Percentiles rank a stretch among this genome's conserved stretches.
phyloP scores from a whole-genome alignment of 192 early-diverging fungal genomes.

The Entophlyctis luteolus region DNA sequence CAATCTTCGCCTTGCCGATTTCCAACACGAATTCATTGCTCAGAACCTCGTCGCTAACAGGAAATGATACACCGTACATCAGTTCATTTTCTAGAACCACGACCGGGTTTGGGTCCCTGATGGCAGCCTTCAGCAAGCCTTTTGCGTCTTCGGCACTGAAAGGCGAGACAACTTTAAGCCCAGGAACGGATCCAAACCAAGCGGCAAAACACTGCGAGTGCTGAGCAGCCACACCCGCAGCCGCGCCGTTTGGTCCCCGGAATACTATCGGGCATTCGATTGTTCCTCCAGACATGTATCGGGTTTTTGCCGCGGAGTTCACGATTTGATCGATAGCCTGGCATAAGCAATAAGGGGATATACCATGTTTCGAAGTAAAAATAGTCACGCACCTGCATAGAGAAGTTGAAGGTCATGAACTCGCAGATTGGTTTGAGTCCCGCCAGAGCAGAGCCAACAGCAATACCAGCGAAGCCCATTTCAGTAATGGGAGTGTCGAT shows the following conservation, averaged over 20 bases:
- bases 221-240: slow-evolving; percentile 95
- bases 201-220: slow-evolving; percentile 98
- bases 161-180: slow-evolving; percentile 93
- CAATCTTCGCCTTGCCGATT: slow-evolving; percentile 96
- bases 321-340: slow-evolving; percentile 97
- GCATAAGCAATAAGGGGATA: neutral
- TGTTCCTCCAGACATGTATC: slow-evolving; percentile 94
- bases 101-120: slow-evolving; percentile 97
- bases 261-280: slow-evolving; percentile 92
- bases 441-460: slow-evolving; percentile 87
- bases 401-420: slow-evolving; percentile 99
- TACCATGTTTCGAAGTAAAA: neutral
- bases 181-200: slow-evolving; percentile 95
- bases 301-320: slow-evolving; percentile 97
- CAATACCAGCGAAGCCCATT: slow-evolving; percentile 95
- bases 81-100: slow-evolving; percentile 96
- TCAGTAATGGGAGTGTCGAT: slow-evolving; percentile 99
- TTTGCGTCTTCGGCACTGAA: slow-evolving; percentile 96
- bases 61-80: slow-evolving; percentile 90
- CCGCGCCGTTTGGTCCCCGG: slow-evolving; percentile 97
- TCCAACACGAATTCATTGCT: slow-evolving; percentile 78
- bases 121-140: slow-evolving; percentile 96
- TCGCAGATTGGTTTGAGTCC: slow-evolving; percentile 97
- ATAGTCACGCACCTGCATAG: slow-evolving; percentile 79
- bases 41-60: slow-evolving; percentile 71